phyloP scores from a whole-genome alignment of 2,329 filamentous ascomycete genomes.

The Ophiostoma tasmaniense region DNA sequence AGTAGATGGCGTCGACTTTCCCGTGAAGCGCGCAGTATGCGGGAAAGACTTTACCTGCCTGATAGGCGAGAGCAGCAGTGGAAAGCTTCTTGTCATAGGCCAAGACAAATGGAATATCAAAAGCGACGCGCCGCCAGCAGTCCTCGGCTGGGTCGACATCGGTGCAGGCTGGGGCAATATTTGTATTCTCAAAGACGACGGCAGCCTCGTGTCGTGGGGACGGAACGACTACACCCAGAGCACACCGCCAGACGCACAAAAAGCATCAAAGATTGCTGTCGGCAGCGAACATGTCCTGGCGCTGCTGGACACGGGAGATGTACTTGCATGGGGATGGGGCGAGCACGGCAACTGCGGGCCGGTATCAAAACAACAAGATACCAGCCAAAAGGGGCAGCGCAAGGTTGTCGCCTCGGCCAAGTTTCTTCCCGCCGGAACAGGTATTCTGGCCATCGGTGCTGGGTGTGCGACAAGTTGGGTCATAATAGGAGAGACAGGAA shows the following conservation, averaged over 20 bases:
- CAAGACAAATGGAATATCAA: conserved; percentile 63
- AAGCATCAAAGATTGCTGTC: conserved; percentile 56
- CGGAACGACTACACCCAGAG: conserved; percentile 79
- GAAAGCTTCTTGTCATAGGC: conserved; percentile 60
- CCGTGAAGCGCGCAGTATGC: conserved; percentile 60
- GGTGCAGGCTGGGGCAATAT: conserved; percentile 76
- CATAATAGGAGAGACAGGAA: conserved; percentile 12
- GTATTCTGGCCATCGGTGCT: conserved; percentile 60
- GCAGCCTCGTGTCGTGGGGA: conserved; percentile 64
- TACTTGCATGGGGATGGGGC: conserved; percentile 90
- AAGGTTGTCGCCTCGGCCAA: conserved; percentile 56
- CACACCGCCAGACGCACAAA: conserved; percentile 51
- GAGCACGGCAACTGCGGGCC: conserved; percentile 95
- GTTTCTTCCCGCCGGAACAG: conserved; percentile 41
- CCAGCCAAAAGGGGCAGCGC: conserved; percentile 62
- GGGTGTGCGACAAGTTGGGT: conserved; percentile 89
- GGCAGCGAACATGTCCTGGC: conserved; percentile 89
- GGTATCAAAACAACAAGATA: conserved; percentile 37
- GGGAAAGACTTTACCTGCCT: conserved; percentile 81
- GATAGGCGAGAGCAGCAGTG: conserved; percentile 45
- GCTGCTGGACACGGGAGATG: conserved; percentile 53
- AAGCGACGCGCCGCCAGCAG: conserved; percentile 44
- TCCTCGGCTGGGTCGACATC: conserved; percentile 57
- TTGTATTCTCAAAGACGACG: conserved; percentile 57
- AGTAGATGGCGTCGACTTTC: conserved; percentile 52